Base-by-base conservation (phyloP, 495 filamentous ascomycete genomes). In the Cercophora samala region DNA sequence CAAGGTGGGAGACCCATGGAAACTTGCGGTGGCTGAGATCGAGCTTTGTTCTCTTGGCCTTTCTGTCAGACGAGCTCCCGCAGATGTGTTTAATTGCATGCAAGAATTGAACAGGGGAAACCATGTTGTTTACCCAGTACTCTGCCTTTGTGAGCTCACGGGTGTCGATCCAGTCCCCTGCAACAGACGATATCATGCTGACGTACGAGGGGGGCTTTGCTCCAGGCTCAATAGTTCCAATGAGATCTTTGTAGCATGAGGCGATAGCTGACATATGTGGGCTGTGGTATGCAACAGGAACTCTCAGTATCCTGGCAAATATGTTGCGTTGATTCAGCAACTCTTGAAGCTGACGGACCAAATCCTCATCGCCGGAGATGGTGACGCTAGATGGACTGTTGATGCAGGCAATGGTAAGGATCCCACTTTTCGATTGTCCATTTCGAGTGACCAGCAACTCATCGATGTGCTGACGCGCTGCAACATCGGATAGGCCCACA, bases 301-400 rank as follows among this genome's bases (percentile, higher is more conserved):
- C 77, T 11, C 67, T 66, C 6, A 82, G 68, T 37, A 69, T 71
- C 23, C 78, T 64, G 6, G 64, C 69, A 22, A 72, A 71, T 25
- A 65, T 58, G 22, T 59, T 59, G 42, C 8, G 8, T 9, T 58
- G 61, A n/a, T 65, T 46, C n/a, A 71, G 53, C 0, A 68, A 60
- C 15, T 58, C 13, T 17, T 51, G 18, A 0, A 77, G 69, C 23
- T 79, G 63, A 0, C 71, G 54, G 21, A 83, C 23, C 6, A 68
- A 77, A 6, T 69, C 66, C 0, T 46, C 22, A 54, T 83, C 78
- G 1, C 83, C 84, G 4, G 77, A 79, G 0, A 85, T 26, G 0
- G 84, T 87, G 2, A 82, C 70, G 55, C 76, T 82, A 2, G 62
- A 21, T 0, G 79, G 76, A 6, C 76, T 75, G 66, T 86, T 86